Evolutionary conservation across 192 early-diverging fungal species (phyloP), one percentile per base, ranked within the genome.

Genomic region (Coemansia sp.): DNA sequence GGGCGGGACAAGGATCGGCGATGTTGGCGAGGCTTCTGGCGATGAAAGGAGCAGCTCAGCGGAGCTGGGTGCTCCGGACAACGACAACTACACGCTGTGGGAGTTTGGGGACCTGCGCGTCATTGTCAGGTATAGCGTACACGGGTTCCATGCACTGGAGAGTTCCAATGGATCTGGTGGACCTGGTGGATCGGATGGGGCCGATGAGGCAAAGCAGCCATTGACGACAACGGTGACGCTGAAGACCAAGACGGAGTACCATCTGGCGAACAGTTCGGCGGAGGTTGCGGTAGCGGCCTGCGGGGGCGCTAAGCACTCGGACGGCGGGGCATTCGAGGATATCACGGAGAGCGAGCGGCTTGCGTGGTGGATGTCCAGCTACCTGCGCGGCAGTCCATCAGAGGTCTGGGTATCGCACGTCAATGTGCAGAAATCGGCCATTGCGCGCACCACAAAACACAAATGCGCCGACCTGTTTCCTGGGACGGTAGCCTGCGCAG

Each of bases 51-150:
- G n/a, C n/a, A n/a, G 13, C 15, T 37, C 36, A 20, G 29, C 27
- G 14, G 55, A 55, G 3, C 33, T 48, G 20, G 2, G 17, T 8
- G 15, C 29, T 4, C n/a, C 47, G 13, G 65, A 28, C 22, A 74
- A 74, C 48, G 66, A 66, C 10, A 79, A 61, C 20, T 79, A 79
- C 36, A 79, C 77, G 29, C 42, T 74, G 63, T 79, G 77, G 77
- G 77, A 70, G 57, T 59, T 79, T 45, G 67, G 71, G 34, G 77
- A 55, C 7, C 62, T 64, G 40, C 67, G 77, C 0, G 29, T 79
- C 9, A 42, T 79, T 9, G 58, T 79, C 27, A 71, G 77, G 17
- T 79, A 68, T 57, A 48, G 57, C 19, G 72, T 79, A 25, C 63
- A 79, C 14, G 71, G 60, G 27, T 79, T 79, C 52, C 11, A n/a